Evolutionary conservation across 2,329 filamentous ascomycete genomes (phyloP).

Genomic region (Fusarium nisikadoi): DNA sequence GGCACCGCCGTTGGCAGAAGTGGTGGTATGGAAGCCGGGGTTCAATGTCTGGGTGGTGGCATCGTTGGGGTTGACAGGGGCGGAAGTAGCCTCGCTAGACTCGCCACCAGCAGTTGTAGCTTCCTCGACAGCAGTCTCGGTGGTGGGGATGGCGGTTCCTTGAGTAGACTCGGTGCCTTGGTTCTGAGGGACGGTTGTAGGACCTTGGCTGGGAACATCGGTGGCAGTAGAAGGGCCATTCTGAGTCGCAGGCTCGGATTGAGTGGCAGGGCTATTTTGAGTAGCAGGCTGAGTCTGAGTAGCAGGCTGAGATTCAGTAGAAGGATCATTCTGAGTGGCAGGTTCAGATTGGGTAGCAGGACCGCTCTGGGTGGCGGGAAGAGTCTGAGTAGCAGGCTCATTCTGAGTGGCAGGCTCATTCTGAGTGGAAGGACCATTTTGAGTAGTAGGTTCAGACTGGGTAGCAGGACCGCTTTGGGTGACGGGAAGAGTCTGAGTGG

Average conservation of each 20-base stretch:
- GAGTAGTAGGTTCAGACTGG: too few relatives aligned
- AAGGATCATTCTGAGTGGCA: background rate
- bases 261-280: background rate
- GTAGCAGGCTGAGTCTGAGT: background rate
- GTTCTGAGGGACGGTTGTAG: background rate
- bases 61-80: too few relatives aligned
- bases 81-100: background rate
- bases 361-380: fast-evolving
- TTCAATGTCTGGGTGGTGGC: too few relatives aligned
- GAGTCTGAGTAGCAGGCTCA: background rate
- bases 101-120: background rate
- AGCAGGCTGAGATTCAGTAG: background rate
- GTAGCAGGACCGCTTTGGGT: too few relatives aligned
- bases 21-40: background rate
- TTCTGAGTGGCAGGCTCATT: background rate
- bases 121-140: background rate
- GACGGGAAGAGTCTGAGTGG: too few relatives aligned
- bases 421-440: too few relatives aligned
- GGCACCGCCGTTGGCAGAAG: background rate
- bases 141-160: background rate
- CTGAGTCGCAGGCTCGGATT: background rate
- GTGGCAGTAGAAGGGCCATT: background rate
- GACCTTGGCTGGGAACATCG: background rate
- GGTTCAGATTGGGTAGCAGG: background rate
- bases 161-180: background rate